Evolutionary conservation across 1,284 basidiomycete genomes (phyloP).

Genomic region (Apiotrichum laibachii): DNA sequence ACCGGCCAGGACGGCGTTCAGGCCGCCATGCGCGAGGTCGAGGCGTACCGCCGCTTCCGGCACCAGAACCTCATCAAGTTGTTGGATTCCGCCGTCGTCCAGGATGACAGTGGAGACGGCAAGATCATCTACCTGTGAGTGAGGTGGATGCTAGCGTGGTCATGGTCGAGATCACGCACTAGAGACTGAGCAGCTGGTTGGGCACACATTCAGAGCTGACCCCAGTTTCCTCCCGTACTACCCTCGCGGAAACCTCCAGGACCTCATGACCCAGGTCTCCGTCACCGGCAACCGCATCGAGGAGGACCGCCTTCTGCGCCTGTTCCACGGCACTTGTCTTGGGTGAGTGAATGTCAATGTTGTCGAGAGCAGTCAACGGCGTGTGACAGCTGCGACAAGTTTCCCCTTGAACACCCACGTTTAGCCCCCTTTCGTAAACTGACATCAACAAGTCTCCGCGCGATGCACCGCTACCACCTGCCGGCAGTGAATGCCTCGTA

Average conservation of each 20-base stretch:
- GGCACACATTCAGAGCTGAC: neutral
- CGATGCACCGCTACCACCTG: constrained; percentile 78
- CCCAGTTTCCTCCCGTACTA: constrained; percentile 41
- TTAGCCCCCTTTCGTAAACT: neutral
- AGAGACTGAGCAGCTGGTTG: too few species aligned
- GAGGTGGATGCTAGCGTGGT: too few species aligned
- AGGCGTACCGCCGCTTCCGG: constrained; percentile 86
- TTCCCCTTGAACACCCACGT: too few species aligned
- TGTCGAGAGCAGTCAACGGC: too few species aligned
- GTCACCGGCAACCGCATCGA: constrained; percentile 79
- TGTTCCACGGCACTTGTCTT: constrained; percentile 91
- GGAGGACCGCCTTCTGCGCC: constrained; percentile 79
- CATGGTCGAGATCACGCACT: too few species aligned
- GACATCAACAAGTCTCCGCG: constrained; percentile 59
- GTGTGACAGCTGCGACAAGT: too few species aligned
- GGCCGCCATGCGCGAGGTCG: constrained; percentile 79
- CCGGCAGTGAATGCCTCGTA: constrained; percentile 41
- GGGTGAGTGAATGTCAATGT: constrained; percentile 53
- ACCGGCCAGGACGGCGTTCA: constrained; percentile 58
- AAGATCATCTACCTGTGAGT: constrained; percentile 80
- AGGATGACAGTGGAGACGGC: constrained; percentile 74
- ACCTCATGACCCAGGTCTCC: constrained; percentile 82
- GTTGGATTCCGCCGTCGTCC: constrained; percentile 83
- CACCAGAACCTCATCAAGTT: constrained; percentile 57
- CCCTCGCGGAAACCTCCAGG: constrained; percentile 81